Evolutionary conservation across 176 grass and related monocot genomes (phyloP).

Genomic region (Microstegium vimineum): DNA sequence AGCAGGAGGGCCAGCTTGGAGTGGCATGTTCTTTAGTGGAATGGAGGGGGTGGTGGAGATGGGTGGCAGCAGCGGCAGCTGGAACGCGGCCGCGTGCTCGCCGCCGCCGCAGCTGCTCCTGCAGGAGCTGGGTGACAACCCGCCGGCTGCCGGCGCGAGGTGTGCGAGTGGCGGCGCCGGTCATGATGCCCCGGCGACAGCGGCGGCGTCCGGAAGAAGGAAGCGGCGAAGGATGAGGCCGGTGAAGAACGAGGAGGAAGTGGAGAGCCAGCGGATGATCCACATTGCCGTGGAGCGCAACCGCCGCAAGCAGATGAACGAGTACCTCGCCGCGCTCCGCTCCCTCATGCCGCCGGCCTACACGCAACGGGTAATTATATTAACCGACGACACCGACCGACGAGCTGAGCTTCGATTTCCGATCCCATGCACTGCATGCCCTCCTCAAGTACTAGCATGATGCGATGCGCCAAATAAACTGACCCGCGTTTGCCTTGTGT

Average conservation of each 20-base stretch:
- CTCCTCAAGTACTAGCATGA: not conserved
- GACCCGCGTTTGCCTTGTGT: not conserved
- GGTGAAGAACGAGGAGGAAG: slow-evolving; percentile 86
- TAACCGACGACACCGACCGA: too few species aligned
- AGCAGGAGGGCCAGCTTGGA: slow-evolving; percentile 43
- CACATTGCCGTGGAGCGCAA: slow-evolving; percentile 99
- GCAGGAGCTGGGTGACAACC: slow-evolving; percentile 21
- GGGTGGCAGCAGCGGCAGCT: not conserved
- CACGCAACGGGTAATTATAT: slow-evolving; percentile 70
- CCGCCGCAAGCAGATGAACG: slow-evolving; percentile 92
- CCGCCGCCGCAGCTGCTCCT: slow-evolving; percentile 44
- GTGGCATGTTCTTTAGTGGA: slow-evolving; percentile 11
- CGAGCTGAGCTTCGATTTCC: not conserved
- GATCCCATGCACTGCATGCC: not conserved
- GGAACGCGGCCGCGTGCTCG: slow-evolving; percentile 27
- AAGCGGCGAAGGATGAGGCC: slow-evolving; percentile 63
- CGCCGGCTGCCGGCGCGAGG: not conserved
- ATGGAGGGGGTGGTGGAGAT: slow-evolving; percentile 17
- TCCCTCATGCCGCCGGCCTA: slow-evolving; percentile 79
- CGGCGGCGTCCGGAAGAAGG: slow-evolving; percentile 13
- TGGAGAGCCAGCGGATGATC: slow-evolving; percentile 94
- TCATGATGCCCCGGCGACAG: not conserved
- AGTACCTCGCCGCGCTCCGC: slow-evolving; percentile 83
- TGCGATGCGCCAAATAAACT: not conserved
- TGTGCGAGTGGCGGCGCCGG: not conserved